Base-by-base conservation (phyloP, 257 asterid species). In the Galeopsis tetrahit region DNA sequence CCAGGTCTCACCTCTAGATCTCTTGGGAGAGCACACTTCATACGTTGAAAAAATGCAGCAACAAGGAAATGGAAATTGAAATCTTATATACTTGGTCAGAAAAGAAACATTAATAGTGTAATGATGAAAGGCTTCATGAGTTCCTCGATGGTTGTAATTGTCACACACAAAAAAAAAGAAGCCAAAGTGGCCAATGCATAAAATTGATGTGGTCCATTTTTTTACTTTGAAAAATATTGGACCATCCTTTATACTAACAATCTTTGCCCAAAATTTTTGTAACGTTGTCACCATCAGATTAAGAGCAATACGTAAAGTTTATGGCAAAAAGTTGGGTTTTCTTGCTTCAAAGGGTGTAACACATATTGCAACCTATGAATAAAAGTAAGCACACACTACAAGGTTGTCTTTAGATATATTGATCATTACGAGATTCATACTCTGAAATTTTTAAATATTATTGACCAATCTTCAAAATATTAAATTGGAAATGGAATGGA, bases 121-220 rank as follows among this genome's bases (percentile, higher is more conserved):
- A 55, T 35, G 48, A 63, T 63, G 63, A 60, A 61, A 55, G 35
- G 42, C 14, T 63, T 49, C 57, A 36, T 49, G 14, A 60, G 34
- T 66, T 53, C 10, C 39, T 39, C 39, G 52, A 71, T 77, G 77
- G 74, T 10, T 77, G 74, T 65, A 57, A 15, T 56, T 77, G 73
- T 77, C 73, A 71, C 35, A 46, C 57, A 65, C 0, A 46, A 65
- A 65, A 55, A 55, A 55, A 10, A 9, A 44, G 40, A 44, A 58
- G 77, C 52, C 55, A 66, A 73, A 66, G 81, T 58, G 74, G 61
- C 77, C 69, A 35, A 28, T 70, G 32, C 52, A 57, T 71, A 35
- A 62, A 64, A 69, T 58, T 31, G 10, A 38, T 64, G 80, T 76
- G 80, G 80, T 76, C 80, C 80, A 70, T 35, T 63, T 58, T 48